Percentiles rank a stretch among this genome's conserved stretches.
These are phyloP conservation scores for Tephrocybe sp. DNA, from an alignment of 768 basidiomycete species.

Conservation along the genomic window DNA sequence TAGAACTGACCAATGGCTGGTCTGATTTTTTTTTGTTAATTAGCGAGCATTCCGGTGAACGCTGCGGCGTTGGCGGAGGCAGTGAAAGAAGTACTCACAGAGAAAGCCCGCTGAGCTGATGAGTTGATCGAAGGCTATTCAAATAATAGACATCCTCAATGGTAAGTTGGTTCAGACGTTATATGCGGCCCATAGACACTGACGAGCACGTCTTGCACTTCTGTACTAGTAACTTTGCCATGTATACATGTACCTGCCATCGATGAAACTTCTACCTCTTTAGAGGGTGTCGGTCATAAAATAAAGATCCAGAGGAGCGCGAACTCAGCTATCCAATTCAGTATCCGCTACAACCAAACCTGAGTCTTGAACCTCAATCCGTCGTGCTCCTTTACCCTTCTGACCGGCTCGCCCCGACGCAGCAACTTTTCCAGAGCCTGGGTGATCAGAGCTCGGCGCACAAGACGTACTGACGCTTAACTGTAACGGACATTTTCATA, in stretches of 20 bases:
- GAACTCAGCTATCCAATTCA: slow-evolving; percentile 2
- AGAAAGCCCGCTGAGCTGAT: background rate
- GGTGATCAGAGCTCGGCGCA: slow-evolving; percentile 8
- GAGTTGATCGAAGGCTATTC: too few species aligned
- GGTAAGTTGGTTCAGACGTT: slow-evolving; percentile 5
- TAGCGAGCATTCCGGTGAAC: slow-evolving; percentile 55
- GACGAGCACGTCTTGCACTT: background rate
- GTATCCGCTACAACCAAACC: background rate
- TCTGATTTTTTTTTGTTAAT: background rate
- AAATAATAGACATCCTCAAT: background rate
- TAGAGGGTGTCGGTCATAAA: slow-evolving; percentile 5
- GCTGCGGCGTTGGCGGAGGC: slow-evolving; percentile 55
- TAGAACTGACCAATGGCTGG: background rate
- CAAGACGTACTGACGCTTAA: slow-evolving; percentile 20
- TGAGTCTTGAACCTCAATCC: background rate
- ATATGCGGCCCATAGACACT: background rate
- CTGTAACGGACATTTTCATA: slow-evolving; percentile 15
- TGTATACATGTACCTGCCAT: slow-evolving; percentile 11
- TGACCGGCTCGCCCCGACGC: slow-evolving; percentile 9
- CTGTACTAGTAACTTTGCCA: slow-evolving; percentile 1
- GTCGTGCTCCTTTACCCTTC: slow-evolving; percentile 9
- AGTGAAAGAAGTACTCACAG: slow-evolving; percentile 53
- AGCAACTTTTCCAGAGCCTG: slow-evolving; percentile 9
- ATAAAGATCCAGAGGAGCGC: slow-evolving; percentile 9
- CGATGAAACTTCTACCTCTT: slow-evolving; percentile 8